Evolutionary conservation across 2,329 filamentous ascomycete species (phyloP), one percentile per base, ranked within the genome.

Genomic region (Talaromyces sp.): DNA sequence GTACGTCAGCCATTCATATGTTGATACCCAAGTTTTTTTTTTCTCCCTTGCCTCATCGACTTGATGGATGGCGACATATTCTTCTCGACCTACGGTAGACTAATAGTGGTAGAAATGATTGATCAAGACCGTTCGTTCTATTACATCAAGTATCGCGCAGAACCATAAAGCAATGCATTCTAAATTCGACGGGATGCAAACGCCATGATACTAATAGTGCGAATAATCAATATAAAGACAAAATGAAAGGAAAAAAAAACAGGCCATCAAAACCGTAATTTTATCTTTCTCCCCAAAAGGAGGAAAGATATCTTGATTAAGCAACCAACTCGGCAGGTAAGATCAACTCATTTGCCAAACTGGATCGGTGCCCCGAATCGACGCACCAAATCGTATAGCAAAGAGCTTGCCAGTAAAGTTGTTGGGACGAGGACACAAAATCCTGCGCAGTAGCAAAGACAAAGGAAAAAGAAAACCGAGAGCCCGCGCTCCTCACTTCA

Each of bases 101-200:
- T 36, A 16, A n/a, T n/a, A 31, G 31, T 18, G 28, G 33, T 16
- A 36, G 34, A 36, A 12, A n/a, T 40, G 36, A 14, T 40, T 14
- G 5, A 36, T n/a, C 36, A 40, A 40, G 36, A 40, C 7, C 36
- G n/a, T n/a, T 40, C 36, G 14, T 40, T 34, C 18, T 42, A 36
- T 33, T 16, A 56, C 27, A 42, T 40, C 28, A 33, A 8, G 28
- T 4, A 27, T 47, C 23, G 18, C n/a, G 12, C 23, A 50, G 23
- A 57, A 47, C 23, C n/a, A 28, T n/a, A 47, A 50, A 57, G 27
- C 56, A 57, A 42, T 57, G 56, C 56, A 57, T 57, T 57, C 56
- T 57, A 57, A 57, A 42, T 42, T 42, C 23, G 40, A 47, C 27
- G 28, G 33, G 36, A 57, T 47, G 56, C 54, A 56, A 57, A 57